These are phyloP conservation scores for Debaryomycetaceae sp. DNA, from an alignment of 1,139 yeast species.

Conservation along the genomic window DNA sequence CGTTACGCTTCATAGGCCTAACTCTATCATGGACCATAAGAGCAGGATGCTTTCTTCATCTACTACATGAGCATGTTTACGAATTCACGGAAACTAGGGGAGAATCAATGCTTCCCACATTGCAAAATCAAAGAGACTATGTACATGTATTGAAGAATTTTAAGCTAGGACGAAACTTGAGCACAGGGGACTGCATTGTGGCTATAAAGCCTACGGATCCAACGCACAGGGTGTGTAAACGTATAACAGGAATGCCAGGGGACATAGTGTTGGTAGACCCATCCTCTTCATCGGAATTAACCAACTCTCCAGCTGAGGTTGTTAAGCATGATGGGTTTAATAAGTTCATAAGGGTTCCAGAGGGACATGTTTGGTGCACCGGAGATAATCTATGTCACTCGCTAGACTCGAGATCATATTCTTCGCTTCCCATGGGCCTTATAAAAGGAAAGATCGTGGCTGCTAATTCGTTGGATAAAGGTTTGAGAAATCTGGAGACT, in stretches of 20 bases:
- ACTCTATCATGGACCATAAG: constrained; percentile 49
- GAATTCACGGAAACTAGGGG: constrained; percentile 86
- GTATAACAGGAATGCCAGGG: constrained; percentile 96
- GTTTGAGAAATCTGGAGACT: constrained; percentile 19
- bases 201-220: constrained; percentile 92
- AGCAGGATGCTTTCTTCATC: constrained; percentile 67
- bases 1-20: constrained; percentile 27
- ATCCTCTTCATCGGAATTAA: constrained; percentile 52
- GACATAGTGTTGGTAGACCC: constrained; percentile 82
- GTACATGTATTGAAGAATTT: constrained; percentile 70
- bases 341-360: constrained; percentile 66
- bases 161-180: constrained; percentile 56
- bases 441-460: constrained; percentile 87
- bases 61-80: constrained; percentile 61
- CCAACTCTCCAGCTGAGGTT: constrained; percentile 31
- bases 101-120: constrained; percentile 92
- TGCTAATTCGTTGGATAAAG: constrained; percentile 44
- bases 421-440: constrained; percentile 82
- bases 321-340: constrained; percentile 45
- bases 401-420: constrained; percentile 86
- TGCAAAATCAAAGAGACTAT: constrained; percentile 70
- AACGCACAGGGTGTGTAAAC: constrained; percentile 78
- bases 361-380: constrained; percentile 96
- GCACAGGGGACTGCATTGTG: constrained; percentile 84
- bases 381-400: constrained; percentile 91